phyloP scores from a whole-genome alignment of 2,329 filamentous ascomycete species.

The Sporothrix curviconia region DNA sequence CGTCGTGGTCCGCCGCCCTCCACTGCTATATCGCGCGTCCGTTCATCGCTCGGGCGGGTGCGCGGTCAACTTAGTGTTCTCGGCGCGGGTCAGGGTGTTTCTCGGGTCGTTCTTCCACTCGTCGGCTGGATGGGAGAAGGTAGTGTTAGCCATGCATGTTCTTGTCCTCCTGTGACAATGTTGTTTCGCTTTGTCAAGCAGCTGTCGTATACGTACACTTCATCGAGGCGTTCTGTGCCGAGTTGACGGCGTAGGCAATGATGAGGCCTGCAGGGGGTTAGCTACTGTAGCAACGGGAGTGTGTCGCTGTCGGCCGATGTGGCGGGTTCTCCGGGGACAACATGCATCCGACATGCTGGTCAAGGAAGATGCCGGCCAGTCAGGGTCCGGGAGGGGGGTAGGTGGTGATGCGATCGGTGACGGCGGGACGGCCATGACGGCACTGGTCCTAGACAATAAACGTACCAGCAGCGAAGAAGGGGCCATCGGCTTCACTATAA shows the following conservation, averaged over 20 bases:
- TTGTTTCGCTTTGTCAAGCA: too few species aligned
- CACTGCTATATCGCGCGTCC: background rate
- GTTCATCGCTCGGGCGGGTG: too few species aligned
- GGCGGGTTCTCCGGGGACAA: too few species aligned
- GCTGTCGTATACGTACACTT: constrained; percentile 59
- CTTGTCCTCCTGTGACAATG: too few species aligned
- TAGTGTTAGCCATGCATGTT: background rate
- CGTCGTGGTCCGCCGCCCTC: background rate
- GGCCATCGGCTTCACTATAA: constrained; percentile 83
- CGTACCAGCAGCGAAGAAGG: constrained; percentile 94
- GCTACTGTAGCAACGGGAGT: background rate
- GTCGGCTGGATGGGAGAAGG: constrained; percentile 52
- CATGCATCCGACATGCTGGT: too few species aligned
- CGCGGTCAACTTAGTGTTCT: constrained; percentile 20
- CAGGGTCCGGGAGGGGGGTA: too few species aligned
- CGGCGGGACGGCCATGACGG: too few species aligned
- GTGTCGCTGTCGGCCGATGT: background rate
- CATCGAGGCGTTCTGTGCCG: constrained; percentile 69
- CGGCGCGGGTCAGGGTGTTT: constrained; percentile 58
- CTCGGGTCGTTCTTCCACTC: constrained; percentile 97
- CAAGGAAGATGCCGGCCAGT: too few species aligned
- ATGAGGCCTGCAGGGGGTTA: constrained; percentile 55
- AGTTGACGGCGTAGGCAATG: constrained; percentile 88
- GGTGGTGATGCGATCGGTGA: too few species aligned
- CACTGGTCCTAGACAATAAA: too few species aligned